Percentiles rank a stretch among this genome's conserved stretches.
Evolutionary conservation across 1,139 yeast species (phyloP).

Genomic region (Candida frijolesensis): DNA sequence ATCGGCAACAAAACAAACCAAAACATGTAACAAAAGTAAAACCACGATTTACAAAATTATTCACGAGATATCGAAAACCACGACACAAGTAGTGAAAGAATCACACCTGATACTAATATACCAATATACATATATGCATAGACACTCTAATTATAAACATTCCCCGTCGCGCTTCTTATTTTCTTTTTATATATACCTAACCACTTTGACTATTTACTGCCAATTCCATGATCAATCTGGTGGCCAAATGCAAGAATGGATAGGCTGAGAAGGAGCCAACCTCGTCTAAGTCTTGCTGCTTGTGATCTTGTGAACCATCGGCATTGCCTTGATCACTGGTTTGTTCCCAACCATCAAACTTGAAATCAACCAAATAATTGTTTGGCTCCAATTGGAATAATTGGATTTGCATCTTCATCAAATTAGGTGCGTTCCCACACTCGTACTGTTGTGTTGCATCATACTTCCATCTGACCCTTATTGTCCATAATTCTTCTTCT

Average conservation of each 20-base stretch:
- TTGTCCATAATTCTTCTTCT: constrained; percentile 94
- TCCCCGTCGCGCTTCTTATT: neutral
- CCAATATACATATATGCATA: neutral
- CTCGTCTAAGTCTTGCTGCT: constrained; percentile 58
- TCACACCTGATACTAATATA: too few species aligned
- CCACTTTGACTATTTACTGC: constrained; percentile 69
- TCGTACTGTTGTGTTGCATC: constrained; percentile 35
- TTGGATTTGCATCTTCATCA: constrained; percentile 97
- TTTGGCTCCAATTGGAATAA: constrained; percentile 94
- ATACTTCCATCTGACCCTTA: constrained; percentile 93
- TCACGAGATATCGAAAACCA: neutral
- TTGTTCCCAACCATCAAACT: constrained; percentile 93
- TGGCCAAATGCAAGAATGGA: constrained; percentile 91
- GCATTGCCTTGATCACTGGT: neutral
- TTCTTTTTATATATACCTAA: neutral
- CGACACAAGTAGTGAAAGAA: too few species aligned
- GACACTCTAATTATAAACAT: neutral
- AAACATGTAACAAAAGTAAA: neutral
- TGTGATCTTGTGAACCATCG: neutral
- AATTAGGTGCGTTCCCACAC: constrained; percentile 32
- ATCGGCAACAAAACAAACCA: neutral
- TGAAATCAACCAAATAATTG: constrained; percentile 93
- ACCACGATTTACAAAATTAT: neutral
- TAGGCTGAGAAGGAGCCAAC: constrained; percentile 88
- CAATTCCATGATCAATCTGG: constrained; percentile 90